Base-by-base conservation (phyloP, 2,329 filamentous ascomycete genomes). In the Aspergillus pseudotamarii region DNA sequence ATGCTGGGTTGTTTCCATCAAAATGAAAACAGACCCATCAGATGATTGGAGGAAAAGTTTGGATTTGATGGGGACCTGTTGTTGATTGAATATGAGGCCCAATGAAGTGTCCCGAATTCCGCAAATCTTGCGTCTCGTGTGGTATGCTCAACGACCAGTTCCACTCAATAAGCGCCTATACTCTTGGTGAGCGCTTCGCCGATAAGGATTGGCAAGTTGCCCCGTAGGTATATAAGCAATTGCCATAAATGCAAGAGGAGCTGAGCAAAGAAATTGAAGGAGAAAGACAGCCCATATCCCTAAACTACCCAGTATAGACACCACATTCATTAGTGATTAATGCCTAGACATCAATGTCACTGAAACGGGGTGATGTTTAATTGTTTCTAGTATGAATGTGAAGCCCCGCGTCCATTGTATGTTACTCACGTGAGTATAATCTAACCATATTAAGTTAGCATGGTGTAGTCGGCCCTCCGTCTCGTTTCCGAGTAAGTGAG, bases 91-190 rank as follows among this genome's bases (percentile, higher is more conserved):
- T 68, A 62, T 64, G 51, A 64, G 61, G 54, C 62, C 68, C 72
- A 69, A 74, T 73, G 59, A 68, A 66, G 65, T 69, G 68, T 62
- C 62, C 59, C 64, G 46, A 57, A 60, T 66, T 57, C 58, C 51
- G 30, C 14, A 63, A 61, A 64, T 51, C 50, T 62, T 61, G 58
- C 59, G 64, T 54, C 53, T 53, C 58, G 50, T 58, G 63, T 56
- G 50, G 64, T 50, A 54, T 62, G 51, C 53, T 23, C 41, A 64
- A 69, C 57, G 63, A 61, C 65, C 58, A 70, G 72, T 71, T 71
- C 68, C 71, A 71, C 70, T 66, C 65, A 64, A 66, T 77, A 76
- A 76, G 75, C 75, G 75, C 75, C 74, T 64, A 66, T 69, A 65
- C 63, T 68, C 61, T 68, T 67, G 66, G 67, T 69, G 66, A 76